Percentiles rank a stretch among this genome's conserved stretches.
These are phyloP conservation scores for Neolentinus lepideus DNA, from an alignment of 1,284 basidiomycete genomes.

Conservation along the genomic window DNA sequence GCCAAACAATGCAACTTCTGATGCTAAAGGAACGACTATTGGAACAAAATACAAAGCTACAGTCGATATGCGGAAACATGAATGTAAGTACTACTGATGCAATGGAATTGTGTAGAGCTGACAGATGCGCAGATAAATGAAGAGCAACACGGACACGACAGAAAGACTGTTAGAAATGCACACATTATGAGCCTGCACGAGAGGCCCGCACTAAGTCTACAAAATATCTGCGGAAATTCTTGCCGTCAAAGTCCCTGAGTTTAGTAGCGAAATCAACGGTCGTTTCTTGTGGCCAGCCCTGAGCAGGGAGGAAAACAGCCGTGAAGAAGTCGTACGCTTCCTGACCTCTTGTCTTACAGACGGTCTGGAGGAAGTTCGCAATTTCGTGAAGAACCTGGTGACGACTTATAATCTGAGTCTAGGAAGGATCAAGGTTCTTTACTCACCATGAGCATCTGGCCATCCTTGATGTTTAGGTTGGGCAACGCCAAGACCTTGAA, in stretches of 20 bases:
- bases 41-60: background rate
- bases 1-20: conserved; percentile 18
- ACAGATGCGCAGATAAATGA: conserved; percentile 1
- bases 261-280: conserved; percentile 77
- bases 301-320: conserved; percentile 78
- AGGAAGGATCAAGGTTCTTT: background rate
- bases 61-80: background rate
- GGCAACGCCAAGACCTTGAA: conserved; percentile 80
- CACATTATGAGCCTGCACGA: conserved; percentile 45
- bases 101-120: background rate
- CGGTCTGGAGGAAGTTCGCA: conserved; percentile 75
- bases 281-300: conserved; percentile 78
- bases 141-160: background rate
- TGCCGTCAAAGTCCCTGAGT: conserved; percentile 72
- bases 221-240: conserved; percentile 86
- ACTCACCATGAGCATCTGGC: conserved; percentile 71
- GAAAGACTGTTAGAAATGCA: background rate
- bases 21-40: background rate
- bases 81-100: background rate
- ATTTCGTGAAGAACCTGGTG: conserved; percentile 85
- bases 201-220: conserved; percentile 76
- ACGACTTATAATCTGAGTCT: background rate
- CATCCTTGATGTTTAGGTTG: conserved; percentile 85
- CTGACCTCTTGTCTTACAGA: conserved; percentile 71
- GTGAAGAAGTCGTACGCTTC: conserved; percentile 85